phyloP scores from a whole-genome alignment of 148 eudicot genomes.

The Spergularia marina region DNA sequence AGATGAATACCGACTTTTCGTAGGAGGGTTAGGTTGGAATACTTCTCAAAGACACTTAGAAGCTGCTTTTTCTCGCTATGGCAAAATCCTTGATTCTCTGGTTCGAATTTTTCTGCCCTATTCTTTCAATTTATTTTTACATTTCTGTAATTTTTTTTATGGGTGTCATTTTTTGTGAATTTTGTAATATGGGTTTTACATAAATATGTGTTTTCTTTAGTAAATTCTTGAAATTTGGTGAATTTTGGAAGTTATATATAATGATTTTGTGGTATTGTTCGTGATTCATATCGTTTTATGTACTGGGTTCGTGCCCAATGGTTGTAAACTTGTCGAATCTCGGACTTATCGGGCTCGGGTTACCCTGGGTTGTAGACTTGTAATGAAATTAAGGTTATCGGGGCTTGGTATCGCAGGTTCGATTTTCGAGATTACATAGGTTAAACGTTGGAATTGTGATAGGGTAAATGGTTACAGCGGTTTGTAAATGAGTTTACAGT shows the following conservation, averaged over 20 bases:
- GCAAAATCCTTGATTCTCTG: constrained; percentile 47
- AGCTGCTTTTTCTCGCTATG: constrained; percentile 43
- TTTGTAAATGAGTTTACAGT: no score
- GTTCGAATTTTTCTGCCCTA: constrained; percentile 17
- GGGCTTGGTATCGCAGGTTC: no score
- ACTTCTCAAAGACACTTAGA: constrained; percentile 44
- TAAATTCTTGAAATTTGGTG: not conserved
- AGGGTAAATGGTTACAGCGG: no score
- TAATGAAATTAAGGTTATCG: no score
- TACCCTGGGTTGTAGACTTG: no score
- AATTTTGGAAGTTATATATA: not conserved
- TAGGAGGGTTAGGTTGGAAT: constrained; percentile 55
- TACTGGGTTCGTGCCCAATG: not conserved
- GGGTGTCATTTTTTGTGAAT: no score
- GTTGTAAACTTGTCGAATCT: not conserved
- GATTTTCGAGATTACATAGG: no score
- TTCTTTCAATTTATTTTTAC: not conserved
- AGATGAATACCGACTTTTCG: constrained; percentile 47
- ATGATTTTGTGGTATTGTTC: not conserved
- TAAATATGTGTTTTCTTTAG: not conserved
- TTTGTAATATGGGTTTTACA: not conserved
- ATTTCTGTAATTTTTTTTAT: not conserved
- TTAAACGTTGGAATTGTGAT: no score
- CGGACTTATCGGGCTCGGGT: not conserved
- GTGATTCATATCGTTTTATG: not conserved